Evolutionary conservation across 2,329 filamentous ascomycete genomes (phyloP).

Genomic region (Neofusicoccum laricinum): DNA sequence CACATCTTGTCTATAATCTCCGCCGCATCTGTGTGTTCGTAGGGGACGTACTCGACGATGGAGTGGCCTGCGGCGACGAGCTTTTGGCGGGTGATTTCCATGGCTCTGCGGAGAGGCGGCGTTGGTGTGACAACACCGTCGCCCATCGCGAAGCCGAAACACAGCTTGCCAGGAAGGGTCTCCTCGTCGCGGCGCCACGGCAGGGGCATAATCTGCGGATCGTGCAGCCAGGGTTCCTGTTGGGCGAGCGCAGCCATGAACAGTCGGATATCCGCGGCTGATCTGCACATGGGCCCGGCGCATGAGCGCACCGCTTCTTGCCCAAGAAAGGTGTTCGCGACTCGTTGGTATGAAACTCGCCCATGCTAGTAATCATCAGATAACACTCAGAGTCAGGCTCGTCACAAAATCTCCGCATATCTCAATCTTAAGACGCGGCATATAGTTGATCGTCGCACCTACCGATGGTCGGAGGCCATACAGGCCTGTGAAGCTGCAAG

Average conservation of each 20-base stretch:
- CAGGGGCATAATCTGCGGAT: slow-evolving; percentile 63
- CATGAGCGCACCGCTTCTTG: not conserved
- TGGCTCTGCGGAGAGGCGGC: slow-evolving; percentile 23
- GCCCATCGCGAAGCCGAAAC: slow-evolving; percentile 23
- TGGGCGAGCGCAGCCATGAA: slow-evolving; percentile 56
- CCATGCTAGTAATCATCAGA: not conserved
- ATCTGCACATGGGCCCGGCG: slow-evolving; percentile 5
- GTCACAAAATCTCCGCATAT: not conserved
- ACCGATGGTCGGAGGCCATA: slow-evolving; percentile 1
- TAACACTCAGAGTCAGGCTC: not conserved
- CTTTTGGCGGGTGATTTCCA: slow-evolving; percentile 25
- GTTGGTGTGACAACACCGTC: not conserved
- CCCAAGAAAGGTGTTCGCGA: not conserved
- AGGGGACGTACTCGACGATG: slow-evolving; percentile 24
- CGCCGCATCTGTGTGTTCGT: slow-evolving; percentile 16
- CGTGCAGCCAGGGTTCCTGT: slow-evolving; percentile 62
- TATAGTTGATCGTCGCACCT: not conserved
- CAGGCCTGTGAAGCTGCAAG: not conserved
- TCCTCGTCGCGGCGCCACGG: slow-evolving; percentile 57
- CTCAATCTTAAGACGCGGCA: not conserved
- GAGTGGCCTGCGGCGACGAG: slow-evolving; percentile 29
- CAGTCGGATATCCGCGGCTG: slow-evolving; percentile 30
- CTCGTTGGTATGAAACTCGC: not conserved
- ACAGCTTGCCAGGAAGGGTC: slow-evolving; percentile 30
- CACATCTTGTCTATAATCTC: slow-evolving; percentile 22